Base-by-base conservation (phyloP, 768 basidiomycete genomes). In the Serendipita vermifera region DNA sequence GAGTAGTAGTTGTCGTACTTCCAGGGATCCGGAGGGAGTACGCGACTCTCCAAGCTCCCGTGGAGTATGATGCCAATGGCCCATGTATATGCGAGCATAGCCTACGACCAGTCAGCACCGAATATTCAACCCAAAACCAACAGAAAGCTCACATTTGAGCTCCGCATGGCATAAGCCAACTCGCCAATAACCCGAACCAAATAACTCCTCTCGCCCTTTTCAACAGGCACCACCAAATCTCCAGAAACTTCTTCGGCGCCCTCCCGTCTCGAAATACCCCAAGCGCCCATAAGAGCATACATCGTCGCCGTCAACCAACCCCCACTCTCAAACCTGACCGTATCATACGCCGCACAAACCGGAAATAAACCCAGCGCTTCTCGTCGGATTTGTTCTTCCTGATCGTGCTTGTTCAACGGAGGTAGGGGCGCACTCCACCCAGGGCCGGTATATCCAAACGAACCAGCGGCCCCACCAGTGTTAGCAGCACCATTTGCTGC, bases 1-100 rank as follows among this genome's bases (percentile, higher is more conserved):
- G 46, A 51, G 46, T 51, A 51, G 46, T 51, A 51, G 24, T 31
- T 51, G 9, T 51, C 27, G 3, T 51, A 51, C 29, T 31, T 2
- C 46, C 46, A 51, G 9, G 46, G 46, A 5, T 9, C 9, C 9
- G 46, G 46, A 2, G 46, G 46, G 3, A 7, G 46, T 7, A 26
- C 22, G 5, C 46, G 46, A n/a, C 46, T 51, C 17, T 51, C 46
- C 22, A 51, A 31, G 7, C 22, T 15, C 7, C 46, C 46, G 17
- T 51, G 26, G 17, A 51, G 29, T 5, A 51, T 51, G 24, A 51
- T 31, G 1, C 46, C 46, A 9, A 51, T 22, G 9, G 26, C 46
- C 46, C 27, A 24, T 9, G 32, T 51, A 31, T 51, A 51, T 4
- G 22, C n/a, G n/a, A 51, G n/a, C 46, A 51, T 51, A 1, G 46